Evolutionary conservation across 306 rosid genomes (phyloP).

Genomic region (Citrullus mucosospermus): DNA sequence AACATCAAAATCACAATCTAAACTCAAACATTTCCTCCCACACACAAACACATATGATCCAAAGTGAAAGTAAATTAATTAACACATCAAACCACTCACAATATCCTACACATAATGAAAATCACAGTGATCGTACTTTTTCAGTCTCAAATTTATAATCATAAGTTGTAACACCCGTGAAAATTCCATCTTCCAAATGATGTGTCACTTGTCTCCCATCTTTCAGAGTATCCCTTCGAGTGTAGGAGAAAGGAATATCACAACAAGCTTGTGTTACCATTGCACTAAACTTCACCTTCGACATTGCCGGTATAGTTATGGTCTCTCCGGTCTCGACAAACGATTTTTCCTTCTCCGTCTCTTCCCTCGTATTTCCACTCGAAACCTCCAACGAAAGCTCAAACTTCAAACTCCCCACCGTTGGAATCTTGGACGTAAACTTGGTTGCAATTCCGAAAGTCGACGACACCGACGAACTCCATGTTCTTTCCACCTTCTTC

Average conservation of each 20-base stretch:
- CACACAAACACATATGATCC: not conserved
- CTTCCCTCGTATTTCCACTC: not conserved
- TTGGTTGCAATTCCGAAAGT: not conserved
- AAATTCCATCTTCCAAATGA: not conserved
- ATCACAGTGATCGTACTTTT: not conserved
- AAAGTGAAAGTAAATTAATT: too few species aligned
- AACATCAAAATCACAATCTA: too few species aligned
- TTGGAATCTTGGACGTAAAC: not conserved
- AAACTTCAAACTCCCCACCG: not conserved
- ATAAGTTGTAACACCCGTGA: not conserved
- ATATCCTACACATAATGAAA: not conserved
- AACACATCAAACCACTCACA: not conserved
- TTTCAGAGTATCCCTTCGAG: not conserved
- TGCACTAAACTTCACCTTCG: not conserved
- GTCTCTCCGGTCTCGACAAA: not conserved
- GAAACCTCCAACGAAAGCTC: not conserved
- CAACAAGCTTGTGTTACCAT: not conserved
- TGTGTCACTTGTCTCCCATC: not conserved
- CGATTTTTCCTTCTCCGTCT: not conserved
- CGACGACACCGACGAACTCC: not conserved
- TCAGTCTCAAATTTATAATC: conserved; percentile 2
- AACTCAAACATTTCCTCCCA: too few species aligned
- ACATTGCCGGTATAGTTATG: not conserved
- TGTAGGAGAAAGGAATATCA: not conserved
- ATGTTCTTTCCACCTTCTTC: not conserved